phyloP scores from a whole-genome alignment of 441 rosid genomes.

The Croton setiger region DNA sequence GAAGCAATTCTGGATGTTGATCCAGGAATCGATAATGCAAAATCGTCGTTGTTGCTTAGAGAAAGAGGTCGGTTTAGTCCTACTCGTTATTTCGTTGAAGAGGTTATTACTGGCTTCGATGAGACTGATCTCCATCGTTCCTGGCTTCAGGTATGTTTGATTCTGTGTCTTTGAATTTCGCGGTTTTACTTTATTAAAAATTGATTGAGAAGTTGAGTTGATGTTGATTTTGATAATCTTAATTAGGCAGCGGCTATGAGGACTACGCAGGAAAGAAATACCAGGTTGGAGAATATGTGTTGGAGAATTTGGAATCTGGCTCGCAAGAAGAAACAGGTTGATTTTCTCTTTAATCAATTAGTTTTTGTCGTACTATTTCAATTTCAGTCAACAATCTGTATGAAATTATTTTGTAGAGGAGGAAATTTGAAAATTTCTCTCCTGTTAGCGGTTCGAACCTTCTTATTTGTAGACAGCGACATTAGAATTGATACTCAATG shows the following conservation, averaged over 20 bases:
- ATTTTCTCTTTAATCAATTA: constrained; percentile 13
- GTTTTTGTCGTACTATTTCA: neutral
- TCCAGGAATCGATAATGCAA: constrained; percentile 28
- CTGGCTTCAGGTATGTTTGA: constrained; percentile 53
- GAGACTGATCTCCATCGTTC: constrained; percentile 98
- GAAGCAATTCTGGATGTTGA: constrained; percentile 55
- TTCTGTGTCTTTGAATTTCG: neutral
- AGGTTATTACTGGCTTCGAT: constrained; percentile 94
- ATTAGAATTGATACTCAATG: neutral
- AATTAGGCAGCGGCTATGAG: constrained; percentile 84
- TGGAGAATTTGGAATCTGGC: too few relatives aligned
- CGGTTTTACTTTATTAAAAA: neutral
- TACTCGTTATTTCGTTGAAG: constrained; percentile 84
- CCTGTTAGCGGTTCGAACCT: neutral
- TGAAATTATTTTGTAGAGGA: neutral
- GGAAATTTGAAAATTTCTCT: neutral
- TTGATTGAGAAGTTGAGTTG: neutral
- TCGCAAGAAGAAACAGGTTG: too few relatives aligned
- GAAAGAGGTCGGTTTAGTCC: constrained; percentile 45
- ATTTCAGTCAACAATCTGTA: neutral
- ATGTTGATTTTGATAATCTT: neutral
- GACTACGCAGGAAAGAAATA: constrained; percentile 89
- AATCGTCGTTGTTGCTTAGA: constrained; percentile 37
- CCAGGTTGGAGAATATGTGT: too few relatives aligned
- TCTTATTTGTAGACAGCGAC: too few relatives aligned